Base-by-base conservation (phyloP, 306 rosid genomes). In the Quercus aquifolioides region DNA sequence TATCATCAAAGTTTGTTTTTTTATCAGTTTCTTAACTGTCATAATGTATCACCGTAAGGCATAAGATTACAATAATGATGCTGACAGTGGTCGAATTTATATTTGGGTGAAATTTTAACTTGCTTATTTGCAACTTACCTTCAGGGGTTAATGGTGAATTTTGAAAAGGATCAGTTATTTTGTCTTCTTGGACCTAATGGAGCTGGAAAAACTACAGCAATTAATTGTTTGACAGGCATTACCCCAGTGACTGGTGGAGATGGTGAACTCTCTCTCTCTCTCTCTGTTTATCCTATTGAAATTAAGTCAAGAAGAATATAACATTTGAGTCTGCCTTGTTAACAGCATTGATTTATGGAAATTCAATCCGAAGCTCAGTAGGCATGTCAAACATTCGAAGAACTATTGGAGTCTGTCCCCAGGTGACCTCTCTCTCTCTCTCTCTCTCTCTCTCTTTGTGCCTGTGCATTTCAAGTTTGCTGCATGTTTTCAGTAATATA, bases 141-240 rank as follows among this genome's bases (percentile, higher is more conserved):
- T 83, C 94, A 94, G 99, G 97, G 91, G n/a, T 64, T 94, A 60
- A 92, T 97, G 97, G 85, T 94, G 87, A 94, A 87, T 82, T 84
- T 94, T 67, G 87, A 85, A 52, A 92, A 87, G 86, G 92, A 90
- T 88, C 97, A 92, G 83, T 84, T 94, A 57, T 92, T 90, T 84
- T 94, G 99, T 87, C 94, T 94, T 55, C 90, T 94, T 60, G 99
- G 99, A 73, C 94, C 99, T 38, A 92, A 91, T 20, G 97, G 99
- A 71, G 99, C 99, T 46, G 99, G 99, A 73, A 94, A 94, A 85
- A 92, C 99, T 49, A 91, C 99, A 23, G 76, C 79, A 67, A 94
- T 94, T 77, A 92, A 59, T 78, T 94, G 99, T 85, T 85, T 94
- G 91, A 91, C 97, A 15, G 99, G 99, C 81, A 90, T 88, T 73